These are phyloP conservation scores for Arthrobotrys sphaeroides DNA, from an alignment of 2,329 filamentous ascomycete species.

Conservation along the genomic window DNA sequence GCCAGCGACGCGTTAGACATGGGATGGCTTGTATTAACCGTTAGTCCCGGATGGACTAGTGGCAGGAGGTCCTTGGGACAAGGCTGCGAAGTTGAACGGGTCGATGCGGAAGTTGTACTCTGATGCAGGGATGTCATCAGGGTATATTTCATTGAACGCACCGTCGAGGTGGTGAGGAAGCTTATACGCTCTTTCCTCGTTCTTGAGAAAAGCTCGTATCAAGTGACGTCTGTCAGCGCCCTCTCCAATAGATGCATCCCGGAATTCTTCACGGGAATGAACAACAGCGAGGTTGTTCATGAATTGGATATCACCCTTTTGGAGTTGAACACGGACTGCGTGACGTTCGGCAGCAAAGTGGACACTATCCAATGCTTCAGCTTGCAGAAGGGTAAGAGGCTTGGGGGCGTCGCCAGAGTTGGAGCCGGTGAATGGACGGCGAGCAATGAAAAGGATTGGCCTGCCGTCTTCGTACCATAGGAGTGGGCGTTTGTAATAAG, in stretches of 20 bases:
- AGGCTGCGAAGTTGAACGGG: constrained; percentile 59
- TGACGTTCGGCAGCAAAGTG: constrained; percentile 63
- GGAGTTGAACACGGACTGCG: constrained; percentile 61
- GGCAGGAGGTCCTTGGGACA: constrained; percentile 44
- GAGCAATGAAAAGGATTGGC: constrained; percentile 70
- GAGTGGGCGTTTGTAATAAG: constrained; percentile 64
- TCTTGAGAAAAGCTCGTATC: constrained; percentile 64
- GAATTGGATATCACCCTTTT: constrained; percentile 63
- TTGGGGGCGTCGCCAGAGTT: constrained; percentile 66
- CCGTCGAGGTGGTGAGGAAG: constrained; percentile 61
- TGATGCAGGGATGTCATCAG: constrained; percentile 64
- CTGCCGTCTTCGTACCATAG: constrained; percentile 68
- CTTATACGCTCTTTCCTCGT: constrained; percentile 63
- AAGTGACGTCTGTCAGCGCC: constrained; percentile 60
- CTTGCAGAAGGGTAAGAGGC: constrained; percentile 65
- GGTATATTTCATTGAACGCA: constrained; percentile 68
- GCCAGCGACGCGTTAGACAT: neutral
- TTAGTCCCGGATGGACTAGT: constrained; percentile 45
- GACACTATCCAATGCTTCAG: constrained; percentile 64
- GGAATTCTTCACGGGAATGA: constrained; percentile 64
- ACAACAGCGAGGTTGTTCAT: constrained; percentile 65
- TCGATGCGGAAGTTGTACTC: constrained; percentile 69
- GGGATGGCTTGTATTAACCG: constrained; percentile 15
- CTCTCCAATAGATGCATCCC: constrained; percentile 57
- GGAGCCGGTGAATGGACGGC: constrained; percentile 70